Evolutionary conservation across 2,329 filamentous ascomycete species (phyloP).

Genomic region (Aspergillus neoniger): DNA sequence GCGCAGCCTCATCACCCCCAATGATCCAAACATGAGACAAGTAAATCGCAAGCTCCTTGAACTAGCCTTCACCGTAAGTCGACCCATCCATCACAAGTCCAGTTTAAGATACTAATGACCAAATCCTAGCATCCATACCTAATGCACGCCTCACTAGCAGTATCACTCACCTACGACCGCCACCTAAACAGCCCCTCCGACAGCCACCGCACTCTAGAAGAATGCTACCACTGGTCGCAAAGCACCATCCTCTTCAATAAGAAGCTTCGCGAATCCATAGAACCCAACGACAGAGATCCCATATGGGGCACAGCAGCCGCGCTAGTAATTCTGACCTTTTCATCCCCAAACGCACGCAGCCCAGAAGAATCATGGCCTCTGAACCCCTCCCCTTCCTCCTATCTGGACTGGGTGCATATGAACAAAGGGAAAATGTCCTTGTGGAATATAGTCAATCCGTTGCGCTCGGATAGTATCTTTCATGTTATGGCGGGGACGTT

Average conservation of each 20-base stretch:
- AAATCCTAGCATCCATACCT: constrained; percentile 44
- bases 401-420: constrained; percentile 62
- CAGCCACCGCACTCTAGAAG: constrained; percentile 35
- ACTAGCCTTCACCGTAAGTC: constrained; percentile 44
- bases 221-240: constrained; percentile 50
- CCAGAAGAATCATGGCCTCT: constrained; percentile 60
- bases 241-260: constrained; percentile 46
- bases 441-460: constrained; percentile 54
- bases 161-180: constrained; percentile 44
- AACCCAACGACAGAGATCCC: constrained; percentile 43
- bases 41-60: constrained; percentile 44
- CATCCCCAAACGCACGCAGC: constrained; percentile 41
- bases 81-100: too few species aligned
- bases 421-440: constrained; percentile 58
- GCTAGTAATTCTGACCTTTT: constrained; percentile 45
- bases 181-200: constrained; percentile 22
- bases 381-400: constrained; percentile 40
- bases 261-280: constrained; percentile 38
- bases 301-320: constrained; percentile 53
- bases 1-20: constrained; percentile 40
- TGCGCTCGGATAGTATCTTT: constrained; percentile 53
- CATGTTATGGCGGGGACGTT: constrained; percentile 32
- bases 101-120: too few species aligned
- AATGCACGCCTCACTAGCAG: constrained; percentile 51
- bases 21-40: constrained; percentile 41